Base-by-base conservation (phyloP, 2,329 filamentous ascomycete species). In the Xylaria hypoxylon region DNA sequence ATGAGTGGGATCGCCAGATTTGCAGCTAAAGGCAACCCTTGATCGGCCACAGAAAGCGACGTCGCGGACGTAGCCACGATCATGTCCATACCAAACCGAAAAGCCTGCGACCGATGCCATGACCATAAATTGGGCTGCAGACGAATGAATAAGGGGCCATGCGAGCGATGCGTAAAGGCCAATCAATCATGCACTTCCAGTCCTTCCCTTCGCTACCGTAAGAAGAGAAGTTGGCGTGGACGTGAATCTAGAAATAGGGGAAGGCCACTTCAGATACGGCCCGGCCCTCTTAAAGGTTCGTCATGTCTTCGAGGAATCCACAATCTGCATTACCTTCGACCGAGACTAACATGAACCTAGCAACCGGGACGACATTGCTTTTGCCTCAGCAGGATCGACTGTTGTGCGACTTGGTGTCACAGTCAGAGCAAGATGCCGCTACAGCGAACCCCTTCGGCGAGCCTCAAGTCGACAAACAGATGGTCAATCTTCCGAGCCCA, bases 61-160 rank as follows among this genome's bases (percentile, higher is more conserved):
- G 24, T 5, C 1, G 6, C 19, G 1, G 6, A 55, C 7, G 8
- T 22, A 48, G 2, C 26, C 35, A 56, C 17, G 6, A 58, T 42
- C 22, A 64, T n/a, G 35, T 51, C 35, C 3, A 8, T 57, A 40
- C 59, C 55, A 38, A 64, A 73, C 68, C 79, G 82, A 62, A 82
- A 80, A 63, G 82, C 82, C 62, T 84, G 82, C 73, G 81, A 84
- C 72, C 79, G 81, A 67, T 84, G 82, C 70, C 82, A 84, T 70
- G 73, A 73, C 19, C 81, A 83, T 71, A 84, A 84, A 72, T 76
- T 84, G 64, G 80, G 79, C 68, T 84, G 81, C 75, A 83, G 80
- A 71, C 78, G 82, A 56, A 72, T 75, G 62, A 77, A 76, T 64
- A 78, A 79, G 58, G 79, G 80, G 53, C 70, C 78, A 22, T 83